phyloP scores from a whole-genome alignment of 1,139 yeast species.

The Kodamaea fungicola region DNA sequence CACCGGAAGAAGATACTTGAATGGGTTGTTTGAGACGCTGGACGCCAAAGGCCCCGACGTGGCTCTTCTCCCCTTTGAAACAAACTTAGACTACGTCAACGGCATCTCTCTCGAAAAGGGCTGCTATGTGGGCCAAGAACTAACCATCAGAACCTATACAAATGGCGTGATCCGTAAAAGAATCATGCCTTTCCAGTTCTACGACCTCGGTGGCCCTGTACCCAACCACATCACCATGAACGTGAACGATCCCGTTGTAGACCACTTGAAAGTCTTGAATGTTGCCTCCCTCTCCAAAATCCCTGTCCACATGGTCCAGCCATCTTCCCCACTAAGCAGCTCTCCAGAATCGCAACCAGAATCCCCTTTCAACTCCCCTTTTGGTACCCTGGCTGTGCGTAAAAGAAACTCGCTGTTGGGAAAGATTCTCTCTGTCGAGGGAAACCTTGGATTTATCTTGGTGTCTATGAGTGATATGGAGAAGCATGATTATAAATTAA shows the following conservation, averaged over 20 bases:
- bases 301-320: not conserved
- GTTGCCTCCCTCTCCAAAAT: conserved; percentile 18
- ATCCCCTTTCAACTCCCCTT: conserved; percentile 32
- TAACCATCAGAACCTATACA: conserved; percentile 83
- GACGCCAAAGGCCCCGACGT: conserved; percentile 35
- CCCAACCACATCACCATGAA: conserved; percentile 13
- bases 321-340: not conserved
- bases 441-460: conserved; percentile 66
- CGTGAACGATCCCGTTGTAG: conserved; percentile 16
- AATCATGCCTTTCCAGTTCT: conserved; percentile 67
- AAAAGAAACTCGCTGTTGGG: conserved; percentile 52
- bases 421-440: conserved; percentile 51
- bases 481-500: conserved; percentile 21
- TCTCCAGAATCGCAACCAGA: not conserved
- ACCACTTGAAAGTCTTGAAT: conserved; percentile 16
- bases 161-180: conserved; percentile 82
- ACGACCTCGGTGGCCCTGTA: conserved; percentile 15
- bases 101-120: conserved; percentile 89
- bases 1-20: conserved; percentile 46
- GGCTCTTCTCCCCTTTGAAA: conserved; percentile 74
- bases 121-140: conserved; percentile 94
- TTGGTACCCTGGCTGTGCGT: conserved; percentile 18
- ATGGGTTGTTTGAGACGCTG: conserved; percentile 67
- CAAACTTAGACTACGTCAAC: conserved; percentile 75
- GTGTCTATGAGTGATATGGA: conserved; percentile 45